Conservation (phyloP, 2,329 filamentous ascomycete genomes). For the Cercospora zeina region DNA sequence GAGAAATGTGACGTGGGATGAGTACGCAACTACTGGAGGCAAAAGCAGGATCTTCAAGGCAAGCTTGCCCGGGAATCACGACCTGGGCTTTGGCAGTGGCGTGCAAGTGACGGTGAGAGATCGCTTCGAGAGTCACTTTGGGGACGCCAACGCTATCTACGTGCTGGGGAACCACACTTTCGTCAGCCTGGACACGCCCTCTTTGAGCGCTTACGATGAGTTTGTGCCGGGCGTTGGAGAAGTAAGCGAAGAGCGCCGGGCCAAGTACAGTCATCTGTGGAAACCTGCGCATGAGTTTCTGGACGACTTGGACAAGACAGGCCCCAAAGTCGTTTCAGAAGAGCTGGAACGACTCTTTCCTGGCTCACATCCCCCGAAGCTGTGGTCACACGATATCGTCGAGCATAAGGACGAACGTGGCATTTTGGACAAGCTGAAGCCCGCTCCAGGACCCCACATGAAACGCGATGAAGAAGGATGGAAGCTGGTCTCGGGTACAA, state of each 20-base stretch:
- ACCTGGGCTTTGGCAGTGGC: constrained; percentile 84
- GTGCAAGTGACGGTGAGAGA: constrained; percentile 78
- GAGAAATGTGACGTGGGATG: constrained; percentile 63
- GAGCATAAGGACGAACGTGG: constrained; percentile 32
- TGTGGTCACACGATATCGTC: constrained; percentile 40
- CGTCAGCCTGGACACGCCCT: constrained; percentile 86
- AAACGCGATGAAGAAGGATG: constrained; percentile 8
- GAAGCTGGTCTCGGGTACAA: constrained; percentile 11
- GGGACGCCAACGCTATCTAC: constrained; percentile 86
- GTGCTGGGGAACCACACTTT: constrained; percentile 94
- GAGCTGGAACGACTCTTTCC: constrained; percentile 56
- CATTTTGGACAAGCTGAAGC: constrained; percentile 13
- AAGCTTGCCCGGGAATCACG: constrained; percentile 90
- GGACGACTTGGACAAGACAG: constrained; percentile 62
- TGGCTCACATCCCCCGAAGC: constrained; percentile 36
- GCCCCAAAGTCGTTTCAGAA: constrained; percentile 66
- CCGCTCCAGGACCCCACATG: constrained; percentile 12
- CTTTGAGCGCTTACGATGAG: constrained; percentile 72
- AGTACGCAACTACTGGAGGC: constrained; percentile 55
- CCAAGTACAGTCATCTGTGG: constrained; percentile 59
- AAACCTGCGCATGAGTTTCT: constrained; percentile 76
- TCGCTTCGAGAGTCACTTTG: constrained; percentile 85
- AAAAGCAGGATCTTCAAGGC: constrained; percentile 79
- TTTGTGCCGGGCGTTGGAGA: constrained; percentile 56
- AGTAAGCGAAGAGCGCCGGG: constrained; percentile 46